phyloP scores from a whole-genome alignment of 1,284 basidiomycete genomes.

The Cryptococcus jaspeensis region DNA sequence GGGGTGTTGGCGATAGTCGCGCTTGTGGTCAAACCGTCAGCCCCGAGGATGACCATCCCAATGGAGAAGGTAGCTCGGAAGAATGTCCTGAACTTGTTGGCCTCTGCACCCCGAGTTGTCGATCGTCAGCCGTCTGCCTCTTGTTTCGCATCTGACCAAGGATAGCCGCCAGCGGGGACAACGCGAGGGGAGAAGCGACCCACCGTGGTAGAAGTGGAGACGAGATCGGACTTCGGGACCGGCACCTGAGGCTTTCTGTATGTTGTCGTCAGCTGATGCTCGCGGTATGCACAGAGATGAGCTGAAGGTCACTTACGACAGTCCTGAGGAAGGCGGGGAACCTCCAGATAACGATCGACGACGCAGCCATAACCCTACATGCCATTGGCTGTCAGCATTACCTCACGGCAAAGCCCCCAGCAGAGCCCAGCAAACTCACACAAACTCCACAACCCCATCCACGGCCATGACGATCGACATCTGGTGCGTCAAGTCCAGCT shows the following conservation, averaged over 20 bases:
- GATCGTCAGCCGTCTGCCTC: not conserved
- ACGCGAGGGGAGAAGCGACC: not conserved
- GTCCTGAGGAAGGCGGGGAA: conserved; percentile 33
- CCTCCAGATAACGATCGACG: conserved; percentile 27
- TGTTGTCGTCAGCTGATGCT: not conserved
- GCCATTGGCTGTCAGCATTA: not conserved
- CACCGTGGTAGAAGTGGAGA: conserved; percentile 35
- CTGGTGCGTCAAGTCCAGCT: conserved; percentile 12
- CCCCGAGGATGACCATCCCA: conserved; percentile 23
- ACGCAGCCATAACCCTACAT: conserved; percentile 18
- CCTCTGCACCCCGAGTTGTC: conserved; percentile 14
- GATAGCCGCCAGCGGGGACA: not conserved
- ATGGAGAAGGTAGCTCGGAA: conserved; percentile 26
- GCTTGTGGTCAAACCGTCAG: conserved; percentile 24
- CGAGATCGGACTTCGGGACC: conserved; percentile 35
- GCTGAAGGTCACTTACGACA: conserved; percentile 22
- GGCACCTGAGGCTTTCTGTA: conserved; percentile 34
- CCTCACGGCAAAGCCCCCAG: no score
- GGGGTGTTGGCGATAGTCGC: conserved; percentile 17
- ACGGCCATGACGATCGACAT: conserved; percentile 17
- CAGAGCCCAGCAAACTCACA: conserved; percentile 14
- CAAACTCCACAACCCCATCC: conserved; percentile 24
- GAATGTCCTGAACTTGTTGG: conserved; percentile 37
- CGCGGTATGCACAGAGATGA: not conserved
- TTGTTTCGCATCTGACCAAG: no score